Conservation (phyloP, 1,284 basidiomycete genomes). For the Cutaneotrichosporon sp. region DNA sequence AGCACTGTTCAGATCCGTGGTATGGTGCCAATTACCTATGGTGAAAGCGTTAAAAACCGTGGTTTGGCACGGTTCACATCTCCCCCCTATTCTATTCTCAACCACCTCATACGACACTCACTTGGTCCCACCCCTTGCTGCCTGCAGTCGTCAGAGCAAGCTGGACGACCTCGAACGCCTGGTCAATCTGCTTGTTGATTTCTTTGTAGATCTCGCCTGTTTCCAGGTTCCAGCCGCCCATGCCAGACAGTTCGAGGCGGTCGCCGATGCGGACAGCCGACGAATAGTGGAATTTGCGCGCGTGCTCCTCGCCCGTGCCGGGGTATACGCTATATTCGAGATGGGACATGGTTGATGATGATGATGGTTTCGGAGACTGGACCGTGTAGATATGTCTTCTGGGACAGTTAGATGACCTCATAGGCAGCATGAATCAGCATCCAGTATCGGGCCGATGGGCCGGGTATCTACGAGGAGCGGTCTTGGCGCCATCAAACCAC, state of each 20-base stretch:
- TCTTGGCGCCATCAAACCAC: too few relatives aligned
- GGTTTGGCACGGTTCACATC: too few relatives aligned
- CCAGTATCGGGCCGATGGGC: too few relatives aligned
- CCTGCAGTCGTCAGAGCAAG: slow-evolving; percentile 30
- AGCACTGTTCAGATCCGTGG: not conserved
- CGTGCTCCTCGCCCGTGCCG: not conserved
- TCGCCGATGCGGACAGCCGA: slow-evolving; percentile 36
- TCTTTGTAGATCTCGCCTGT: slow-evolving; percentile 22
- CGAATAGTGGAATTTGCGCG: slow-evolving; percentile 20
- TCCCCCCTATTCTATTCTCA: too few relatives aligned
- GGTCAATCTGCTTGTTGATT: slow-evolving; percentile 34
- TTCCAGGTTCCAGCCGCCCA: slow-evolving; percentile 37
- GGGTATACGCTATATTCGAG: slow-evolving; percentile 4
- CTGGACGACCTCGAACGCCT: slow-evolving; percentile 38
- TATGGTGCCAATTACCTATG: too few relatives aligned
- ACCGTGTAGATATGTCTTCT: too few relatives aligned
- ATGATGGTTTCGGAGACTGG: too few relatives aligned
- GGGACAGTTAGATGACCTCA: too few relatives aligned
- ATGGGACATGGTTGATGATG: not conserved
- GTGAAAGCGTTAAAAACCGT: too few relatives aligned
- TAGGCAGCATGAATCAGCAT: too few relatives aligned
- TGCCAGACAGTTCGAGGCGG: slow-evolving; percentile 33
- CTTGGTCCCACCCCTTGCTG: slow-evolving; percentile 37
- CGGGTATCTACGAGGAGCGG: too few relatives aligned
- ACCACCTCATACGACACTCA: not conserved